Percentiles rank a stretch among this genome's conserved stretches.
Evolutionary conservation across 257 asterid genomes (phyloP).

Genomic region (Eucommia ulmoides): DNA sequence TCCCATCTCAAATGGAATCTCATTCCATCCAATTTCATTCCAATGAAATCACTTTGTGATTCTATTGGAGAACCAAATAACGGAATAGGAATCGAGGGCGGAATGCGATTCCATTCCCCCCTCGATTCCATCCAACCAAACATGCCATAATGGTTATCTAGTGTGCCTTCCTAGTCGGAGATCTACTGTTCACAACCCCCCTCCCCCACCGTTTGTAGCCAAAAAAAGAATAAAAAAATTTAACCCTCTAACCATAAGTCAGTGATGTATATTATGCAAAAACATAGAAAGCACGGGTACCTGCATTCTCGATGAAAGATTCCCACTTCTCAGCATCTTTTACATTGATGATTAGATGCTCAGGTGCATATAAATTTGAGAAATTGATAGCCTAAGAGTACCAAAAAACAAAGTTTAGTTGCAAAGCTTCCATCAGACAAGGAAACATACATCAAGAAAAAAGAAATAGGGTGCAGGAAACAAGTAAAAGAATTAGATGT

Average conservation of each 20-base stretch:
- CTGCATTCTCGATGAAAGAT: conserved; percentile 79
- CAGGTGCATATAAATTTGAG: conserved; percentile 92
- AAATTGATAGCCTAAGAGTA: conserved; percentile 66
- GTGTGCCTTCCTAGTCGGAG: too few relatives aligned
- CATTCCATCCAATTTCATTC: too few relatives aligned
- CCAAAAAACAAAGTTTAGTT: conserved; percentile 4
- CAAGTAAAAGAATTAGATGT: too few relatives aligned
- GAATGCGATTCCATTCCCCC: too few relatives aligned
- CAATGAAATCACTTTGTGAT: too few relatives aligned
- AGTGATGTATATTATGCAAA: too few relatives aligned
- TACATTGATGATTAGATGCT: conserved; percentile 84
- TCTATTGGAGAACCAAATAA: too few relatives aligned
- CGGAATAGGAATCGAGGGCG: too few relatives aligned
- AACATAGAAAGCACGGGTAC: conserved; percentile 18
- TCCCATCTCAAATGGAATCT: too few relatives aligned
- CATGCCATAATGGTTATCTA: too few relatives aligned
- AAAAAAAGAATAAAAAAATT: not conserved
- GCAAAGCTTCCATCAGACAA: not conserved
- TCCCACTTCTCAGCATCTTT: conserved; percentile 98
- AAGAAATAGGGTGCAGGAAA: not conserved
- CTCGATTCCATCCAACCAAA: too few relatives aligned
- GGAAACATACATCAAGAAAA: not conserved
- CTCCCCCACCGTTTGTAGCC: not conserved
- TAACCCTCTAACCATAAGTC: too few relatives aligned
- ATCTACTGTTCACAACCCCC: not conserved